Evolutionary conservation across 2,329 filamentous ascomycete genomes (phyloP), one percentile per base, ranked within the genome.

Genomic region (Lojkania enalia): DNA sequence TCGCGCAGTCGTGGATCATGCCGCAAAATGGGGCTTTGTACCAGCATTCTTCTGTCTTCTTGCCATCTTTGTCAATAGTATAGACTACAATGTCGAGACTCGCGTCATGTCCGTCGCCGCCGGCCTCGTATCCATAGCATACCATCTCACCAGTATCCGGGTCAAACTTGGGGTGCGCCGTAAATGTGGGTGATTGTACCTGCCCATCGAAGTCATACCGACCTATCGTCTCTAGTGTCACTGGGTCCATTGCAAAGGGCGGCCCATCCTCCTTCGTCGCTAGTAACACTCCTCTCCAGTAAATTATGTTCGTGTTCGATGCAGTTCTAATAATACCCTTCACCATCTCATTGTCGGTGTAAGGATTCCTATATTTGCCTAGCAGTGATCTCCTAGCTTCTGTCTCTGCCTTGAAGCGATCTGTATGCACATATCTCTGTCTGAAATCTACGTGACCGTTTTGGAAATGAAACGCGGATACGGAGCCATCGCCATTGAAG

Each of bases 271-370:
- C 74, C 53, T 83, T 84, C 39, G 69, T 71, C 0, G 79, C 79
- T 3, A 83, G 67, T 44, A 83, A 55, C 35, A 78, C 72, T 0
- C 79, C 79, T 5, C 78, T 68, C 75, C 78, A 84, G 54, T 77
- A 81, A 1, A 79, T 69, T n/a, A 84, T 67, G 44, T 84, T 84
- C 1, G 81, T 84, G 51, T 84, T 84, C 2, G 76, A 74, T 0
- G 79, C 78, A 0, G 78, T 82, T 16, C 79, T 68, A 30, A 83
- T 78, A 4, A 81, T 74, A 1, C 77, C 77, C 38, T 74, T 74
- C 4, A 82, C 78, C 48, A 72, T 74, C 60, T 80, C 77, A 39
- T 77, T 76, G 55, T 81, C 78, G 5, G 78, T 82, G 49, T 73
- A 81, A 0, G 77, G 77, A 55, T 84, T 83, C 14, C 80, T 70